These are phyloP conservation scores for Macrophomina tecta DNA, from an alignment of 2,329 filamentous ascomycete genomes.

Conservation along the genomic window DNA sequence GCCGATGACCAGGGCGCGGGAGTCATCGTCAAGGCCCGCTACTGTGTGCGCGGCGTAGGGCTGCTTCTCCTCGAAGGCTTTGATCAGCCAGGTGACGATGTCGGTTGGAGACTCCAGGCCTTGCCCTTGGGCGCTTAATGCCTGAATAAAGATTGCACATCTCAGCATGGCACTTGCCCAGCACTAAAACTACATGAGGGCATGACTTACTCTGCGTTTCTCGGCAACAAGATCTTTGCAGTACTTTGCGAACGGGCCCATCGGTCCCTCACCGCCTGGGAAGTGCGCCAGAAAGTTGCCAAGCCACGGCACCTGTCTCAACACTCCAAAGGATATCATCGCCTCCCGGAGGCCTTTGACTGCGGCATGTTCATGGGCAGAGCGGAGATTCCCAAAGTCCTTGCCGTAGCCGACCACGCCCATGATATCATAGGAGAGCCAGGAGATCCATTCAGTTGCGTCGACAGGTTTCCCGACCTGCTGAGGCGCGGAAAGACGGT, in stretches of 20 bases:
- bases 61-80: conserved; percentile 19
- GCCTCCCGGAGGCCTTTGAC: conserved; percentile 47
- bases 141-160: background rate
- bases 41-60: conserved; percentile 7
- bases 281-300: conserved; percentile 3
- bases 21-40: conserved; percentile 17
- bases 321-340: background rate
- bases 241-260: conserved; percentile 11
- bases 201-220: conserved; percentile 6
- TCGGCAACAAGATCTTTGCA: conserved; percentile 17
- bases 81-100: conserved; percentile 14
- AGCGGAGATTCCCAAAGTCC: conserved; percentile 51
- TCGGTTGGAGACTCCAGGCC: conserved; percentile 5
- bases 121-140: background rate
- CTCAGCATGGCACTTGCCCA: background rate
- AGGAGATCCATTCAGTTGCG: conserved; percentile 35
- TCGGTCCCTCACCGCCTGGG: conserved; percentile 28
- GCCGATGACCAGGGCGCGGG: conserved; percentile 14
- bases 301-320: conserved; percentile 24
- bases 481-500: background rate
- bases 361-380: conserved; percentile 48
- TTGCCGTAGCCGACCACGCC: conserved; percentile 55
- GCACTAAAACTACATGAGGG: background rate
- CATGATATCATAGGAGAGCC: conserved; percentile 60
- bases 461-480: background rate